Conservation (phyloP, 2,329 filamentous ascomycete genomes). For the Aspergillus fischeri region DNA sequence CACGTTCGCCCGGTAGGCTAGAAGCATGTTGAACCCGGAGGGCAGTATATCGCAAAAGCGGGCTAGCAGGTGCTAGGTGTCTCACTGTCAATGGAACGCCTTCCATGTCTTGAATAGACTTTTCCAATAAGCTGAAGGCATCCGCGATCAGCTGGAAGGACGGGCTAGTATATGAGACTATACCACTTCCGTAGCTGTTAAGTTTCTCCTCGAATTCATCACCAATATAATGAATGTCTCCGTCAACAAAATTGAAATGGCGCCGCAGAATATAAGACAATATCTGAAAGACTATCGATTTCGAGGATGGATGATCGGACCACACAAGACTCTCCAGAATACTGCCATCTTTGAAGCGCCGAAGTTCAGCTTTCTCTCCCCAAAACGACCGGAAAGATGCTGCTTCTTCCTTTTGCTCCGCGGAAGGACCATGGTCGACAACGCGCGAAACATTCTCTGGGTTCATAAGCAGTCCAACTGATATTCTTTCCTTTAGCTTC, state of each 20-base stretch:
- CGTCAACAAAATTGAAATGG: conserved; percentile 61
- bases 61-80: conserved; percentile 68
- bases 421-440: conserved; percentile 82
- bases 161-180: conserved; percentile 41
- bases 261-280: conserved; percentile 64
- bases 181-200: conserved; percentile 25
- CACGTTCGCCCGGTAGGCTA: conserved; percentile 44
- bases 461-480: conserved; percentile 69
- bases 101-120: conserved; percentile 70
- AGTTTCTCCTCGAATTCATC: conserved; percentile 45
- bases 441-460: conserved; percentile 66
- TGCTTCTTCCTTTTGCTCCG: conserved; percentile 80
- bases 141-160: conserved; percentile 66
- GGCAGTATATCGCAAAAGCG: conserved; percentile 69
- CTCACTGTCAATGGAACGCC: conserved; percentile 83
- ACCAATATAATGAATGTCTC: conserved; percentile 51
- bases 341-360: conserved; percentile 91
- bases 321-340: conserved; percentile 91
- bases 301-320: conserved; percentile 58
- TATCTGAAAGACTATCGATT: conserved; percentile 74
- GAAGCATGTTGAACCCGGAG: conserved; percentile 25
- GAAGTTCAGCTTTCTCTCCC: conserved; percentile 88
- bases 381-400: conserved; percentile 84
- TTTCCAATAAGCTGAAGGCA: conserved; percentile 69
- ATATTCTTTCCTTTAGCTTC: conserved; percentile 38